These are phyloP conservation scores for Amoeboaphelidium protococcarum DNA, from an alignment of 371 early-diverging fungal species.

Conservation along the genomic window DNA sequence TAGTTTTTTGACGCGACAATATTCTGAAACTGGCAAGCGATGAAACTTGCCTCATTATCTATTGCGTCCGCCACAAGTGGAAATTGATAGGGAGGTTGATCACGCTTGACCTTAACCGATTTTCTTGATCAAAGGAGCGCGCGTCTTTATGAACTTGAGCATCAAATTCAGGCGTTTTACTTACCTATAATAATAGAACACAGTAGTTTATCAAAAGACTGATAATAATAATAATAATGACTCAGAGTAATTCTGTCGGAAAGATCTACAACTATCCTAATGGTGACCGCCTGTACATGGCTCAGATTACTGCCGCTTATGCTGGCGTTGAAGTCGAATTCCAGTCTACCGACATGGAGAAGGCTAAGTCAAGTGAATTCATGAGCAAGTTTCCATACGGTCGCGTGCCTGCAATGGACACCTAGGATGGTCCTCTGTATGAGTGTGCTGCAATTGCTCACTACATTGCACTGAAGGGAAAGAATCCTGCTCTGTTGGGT, in stretches of 20 bases:
- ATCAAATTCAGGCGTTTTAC: too few relatives aligned
- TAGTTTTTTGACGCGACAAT: too few relatives aligned
- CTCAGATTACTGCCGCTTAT: constrained; percentile 46
- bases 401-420: constrained; percentile 45
- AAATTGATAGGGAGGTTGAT: too few relatives aligned
- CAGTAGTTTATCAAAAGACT: too few relatives aligned
- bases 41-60: too few relatives aligned
- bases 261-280: constrained; percentile 21
- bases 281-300: constrained; percentile 28
- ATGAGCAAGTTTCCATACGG: constrained; percentile 45
- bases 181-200: too few relatives aligned
- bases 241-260: constrained; percentile 5
- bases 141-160: too few relatives aligned
- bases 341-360: constrained; percentile 4
- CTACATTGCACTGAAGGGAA: constrained; percentile 16
- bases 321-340: constrained; percentile 36
- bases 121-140: too few relatives aligned
- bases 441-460: constrained; percentile 66
- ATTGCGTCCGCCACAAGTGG: too few relatives aligned
- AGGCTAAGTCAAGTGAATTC: constrained; percentile 32
- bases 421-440: constrained; percentile 33
- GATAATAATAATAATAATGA: too few relatives aligned
- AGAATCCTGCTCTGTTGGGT: background rate
- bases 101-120: too few relatives aligned
- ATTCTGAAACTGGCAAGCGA: too few relatives aligned